These are phyloP conservation scores for Coccinonectria pachysandricola DNA, from an alignment of 2,329 filamentous ascomycete species.

Conservation along the genomic window DNA sequence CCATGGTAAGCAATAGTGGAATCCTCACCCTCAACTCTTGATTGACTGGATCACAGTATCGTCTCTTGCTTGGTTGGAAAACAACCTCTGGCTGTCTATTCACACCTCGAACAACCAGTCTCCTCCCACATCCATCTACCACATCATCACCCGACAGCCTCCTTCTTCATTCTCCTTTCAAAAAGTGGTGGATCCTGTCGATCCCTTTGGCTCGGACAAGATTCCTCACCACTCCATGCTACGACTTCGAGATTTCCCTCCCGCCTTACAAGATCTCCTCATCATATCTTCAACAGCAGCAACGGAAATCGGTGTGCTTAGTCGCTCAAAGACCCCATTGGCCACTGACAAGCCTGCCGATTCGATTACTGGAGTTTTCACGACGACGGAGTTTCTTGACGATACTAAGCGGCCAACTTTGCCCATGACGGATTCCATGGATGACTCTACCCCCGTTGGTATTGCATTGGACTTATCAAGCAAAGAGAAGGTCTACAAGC, in stretches of 20 bases:
- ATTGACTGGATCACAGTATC: constrained; percentile 54
- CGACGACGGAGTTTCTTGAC: constrained; percentile 59
- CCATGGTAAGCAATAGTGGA: constrained; percentile 60
- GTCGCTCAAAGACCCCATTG: constrained; percentile 59
- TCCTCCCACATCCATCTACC: constrained; percentile 58
- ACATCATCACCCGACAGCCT: constrained; percentile 62
- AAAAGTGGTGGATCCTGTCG: constrained; percentile 63
- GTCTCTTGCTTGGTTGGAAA: constrained; percentile 79
- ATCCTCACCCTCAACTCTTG: no score
- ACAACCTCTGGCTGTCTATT: constrained; percentile 70
- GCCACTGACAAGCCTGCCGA: constrained; percentile 49
- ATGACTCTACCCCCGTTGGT: constrained; percentile 70
- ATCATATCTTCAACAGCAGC: constrained; percentile 74
- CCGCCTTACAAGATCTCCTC: constrained; percentile 69
- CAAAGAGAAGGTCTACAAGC: constrained; percentile 66
- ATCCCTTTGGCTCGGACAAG: constrained; percentile 56
- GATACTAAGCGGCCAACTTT: constrained; percentile 68
- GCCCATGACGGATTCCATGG: constrained; percentile 51
- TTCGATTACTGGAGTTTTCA: constrained; percentile 57
- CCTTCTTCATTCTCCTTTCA: constrained; percentile 57
- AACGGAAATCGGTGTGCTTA: constrained; percentile 69
- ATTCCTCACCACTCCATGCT: constrained; percentile 67
- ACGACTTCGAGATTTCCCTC: constrained; percentile 70
- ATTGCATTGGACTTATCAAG: constrained; percentile 74
- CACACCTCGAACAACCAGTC: constrained; percentile 57